Base-by-base conservation (phyloP, 2,329 filamentous ascomycete species). In the Phialophora chinensis region DNA sequence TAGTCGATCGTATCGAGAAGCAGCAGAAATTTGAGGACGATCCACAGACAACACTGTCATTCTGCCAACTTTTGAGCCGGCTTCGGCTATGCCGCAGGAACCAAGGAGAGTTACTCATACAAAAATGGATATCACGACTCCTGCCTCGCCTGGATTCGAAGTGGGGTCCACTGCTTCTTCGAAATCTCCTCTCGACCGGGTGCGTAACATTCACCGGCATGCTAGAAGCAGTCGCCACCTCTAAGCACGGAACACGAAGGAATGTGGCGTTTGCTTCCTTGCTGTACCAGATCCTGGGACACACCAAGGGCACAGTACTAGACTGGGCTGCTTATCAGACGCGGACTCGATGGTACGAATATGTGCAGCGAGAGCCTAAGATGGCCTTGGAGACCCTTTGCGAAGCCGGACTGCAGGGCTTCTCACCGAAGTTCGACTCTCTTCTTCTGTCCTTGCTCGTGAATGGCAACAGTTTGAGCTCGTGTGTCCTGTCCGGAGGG, bases 121-220 rank as follows among this genome's bases (percentile, higher is more conserved):
- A 78, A 31, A 77, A 77, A 62, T 83, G 81, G 80, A 73, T 83
- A 4, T 76, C 75, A 60, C 69, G 69, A 44, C 71, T 79, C 61
- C 57, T 82, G n/a, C 75, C 74, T 49, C 76, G 75, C 35, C 63
- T 77, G 4, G 72, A 76, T 54, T 77, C 74, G 11, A 70, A 73
- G n/a, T 74, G 70, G 20, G 72, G 80, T 20, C 72, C 75, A 14
- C 67, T 66, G 17, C 72, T 79, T 27, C 73, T 83, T 33, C 74
- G 77, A 20, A 75, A 79, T 25, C 75, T 83, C 3, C 76, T 83
- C 47, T 79, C 80, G 12, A 79, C 80, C 42, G 79, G 80, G n/a
- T 81, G 80, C 63, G 74, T 82, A 20, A 79, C 78, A 4, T 76
- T 83, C 44, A 73, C 76, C 38, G 75, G 76, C 14, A 77, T 83